phyloP scores from a whole-genome alignment of 768 basidiomycete species.

The Leccinellum luteum region DNA sequence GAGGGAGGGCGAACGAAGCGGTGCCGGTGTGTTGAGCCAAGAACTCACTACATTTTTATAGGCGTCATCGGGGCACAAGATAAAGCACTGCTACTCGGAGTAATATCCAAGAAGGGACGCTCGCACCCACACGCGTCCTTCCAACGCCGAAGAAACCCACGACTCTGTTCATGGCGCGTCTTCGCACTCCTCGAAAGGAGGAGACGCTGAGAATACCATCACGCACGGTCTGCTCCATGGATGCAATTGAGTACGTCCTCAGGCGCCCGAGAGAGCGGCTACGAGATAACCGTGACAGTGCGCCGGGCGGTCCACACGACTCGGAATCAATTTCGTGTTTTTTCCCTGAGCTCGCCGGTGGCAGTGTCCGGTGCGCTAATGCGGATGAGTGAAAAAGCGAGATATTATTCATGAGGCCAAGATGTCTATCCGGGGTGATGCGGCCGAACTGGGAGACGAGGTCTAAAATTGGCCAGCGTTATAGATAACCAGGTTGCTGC shows the following conservation, averaged over 20 bases:
- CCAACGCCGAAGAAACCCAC: neutral
- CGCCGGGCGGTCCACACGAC: neutral
- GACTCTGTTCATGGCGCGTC: neutral
- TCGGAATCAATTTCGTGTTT: neutral
- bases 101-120: neutral
- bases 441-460: neutral
- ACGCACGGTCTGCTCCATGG: neutral
- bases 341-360: neutral
- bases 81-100: neutral
- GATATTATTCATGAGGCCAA: neutral
- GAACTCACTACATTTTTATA: neutral
- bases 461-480: neutral
- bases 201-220: neutral
- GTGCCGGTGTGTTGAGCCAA: neutral
- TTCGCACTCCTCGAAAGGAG: neutral
- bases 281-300: neutral
- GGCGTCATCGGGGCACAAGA: neutral
- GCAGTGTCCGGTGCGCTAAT: neutral
- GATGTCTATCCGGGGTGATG: neutral
- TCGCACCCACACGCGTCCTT: neutral
- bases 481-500: no score
- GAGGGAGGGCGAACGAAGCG: neutral
- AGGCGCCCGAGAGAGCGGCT: neutral
- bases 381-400: neutral
- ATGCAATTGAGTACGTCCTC: neutral